Conservation (phyloP, 345 rosid genomes). For the Zanthoxylum bungeanum region DNA sequence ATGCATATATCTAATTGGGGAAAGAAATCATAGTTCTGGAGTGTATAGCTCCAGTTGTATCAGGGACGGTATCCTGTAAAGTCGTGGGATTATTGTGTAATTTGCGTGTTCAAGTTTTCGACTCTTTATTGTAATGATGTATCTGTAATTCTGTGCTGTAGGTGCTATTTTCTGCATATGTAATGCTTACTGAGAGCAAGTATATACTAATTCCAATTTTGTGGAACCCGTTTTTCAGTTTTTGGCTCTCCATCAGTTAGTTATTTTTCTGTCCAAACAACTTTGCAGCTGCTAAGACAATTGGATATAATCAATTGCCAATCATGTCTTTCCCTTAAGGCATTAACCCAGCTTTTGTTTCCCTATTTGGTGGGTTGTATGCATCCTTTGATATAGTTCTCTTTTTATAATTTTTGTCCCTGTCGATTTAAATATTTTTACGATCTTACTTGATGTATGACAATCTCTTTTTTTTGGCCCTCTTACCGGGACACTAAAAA, state of each 20-base stretch:
- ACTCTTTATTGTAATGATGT: not conserved
- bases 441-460: too few species aligned
- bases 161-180: not conserved
- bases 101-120: constrained; percentile 17
- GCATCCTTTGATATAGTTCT: too few species aligned
- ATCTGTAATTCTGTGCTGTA: not conserved
- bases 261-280: not conserved
- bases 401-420: too few species aligned
- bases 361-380: too few species aligned
- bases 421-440: too few species aligned
- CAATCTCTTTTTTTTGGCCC: too few species aligned
- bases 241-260: not conserved
- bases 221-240: not conserved
- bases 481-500: too few species aligned
- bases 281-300: not conserved
- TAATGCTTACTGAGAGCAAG: not conserved
- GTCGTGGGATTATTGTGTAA: not conserved
- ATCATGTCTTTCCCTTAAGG: too few species aligned
- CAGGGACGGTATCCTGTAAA: not conserved
- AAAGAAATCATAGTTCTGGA: not conserved
- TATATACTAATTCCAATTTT: not conserved
- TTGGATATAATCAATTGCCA: too few species aligned
- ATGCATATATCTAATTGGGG: constrained; percentile 13
- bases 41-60: constrained; percentile 11
- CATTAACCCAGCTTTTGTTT: too few species aligned